phyloP scores from a whole-genome alignment of 495 filamentous ascomycete genomes.

The Cairneyella variabilis region DNA sequence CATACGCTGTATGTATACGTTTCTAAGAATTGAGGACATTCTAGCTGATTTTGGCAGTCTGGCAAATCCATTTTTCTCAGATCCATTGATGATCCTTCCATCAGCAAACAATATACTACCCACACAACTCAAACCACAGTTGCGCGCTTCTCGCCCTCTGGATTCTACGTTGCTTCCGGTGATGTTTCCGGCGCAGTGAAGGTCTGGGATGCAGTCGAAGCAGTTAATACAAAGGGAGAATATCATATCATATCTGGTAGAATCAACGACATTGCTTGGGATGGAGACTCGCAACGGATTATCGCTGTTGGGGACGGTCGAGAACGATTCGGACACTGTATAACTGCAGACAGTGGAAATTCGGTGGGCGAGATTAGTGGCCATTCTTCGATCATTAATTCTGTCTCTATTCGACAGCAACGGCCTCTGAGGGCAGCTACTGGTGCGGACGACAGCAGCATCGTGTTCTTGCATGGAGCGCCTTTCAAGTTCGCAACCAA shows the following conservation, averaged over 20 bases:
- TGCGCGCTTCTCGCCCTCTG: slow-evolving; percentile 90
- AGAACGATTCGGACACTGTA: slow-evolving; percentile 89
- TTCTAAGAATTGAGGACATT: background rate
- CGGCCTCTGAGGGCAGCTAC: slow-evolving; percentile 87
- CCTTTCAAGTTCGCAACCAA: slow-evolving; percentile 91
- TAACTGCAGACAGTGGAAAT: slow-evolving; percentile 94
- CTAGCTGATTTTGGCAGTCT: slow-evolving; percentile 50
- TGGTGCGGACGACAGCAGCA: slow-evolving; percentile 79
- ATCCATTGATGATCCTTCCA: slow-evolving; percentile 81
- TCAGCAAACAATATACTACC: slow-evolving; percentile 80
- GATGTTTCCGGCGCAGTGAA: slow-evolving; percentile 79
- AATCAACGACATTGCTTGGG: slow-evolving; percentile 96
- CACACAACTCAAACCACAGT: slow-evolving; percentile 87
- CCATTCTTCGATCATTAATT: slow-evolving; percentile 86
- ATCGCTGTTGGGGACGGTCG: slow-evolving; percentile 95
- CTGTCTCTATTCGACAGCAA: slow-evolving; percentile 84
- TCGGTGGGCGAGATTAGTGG: slow-evolving; percentile 90
- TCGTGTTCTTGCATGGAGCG: slow-evolving; percentile 89
- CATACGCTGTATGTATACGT: slow-evolving; percentile 72
- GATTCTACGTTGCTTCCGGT: slow-evolving; percentile 93
- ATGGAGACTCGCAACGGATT: slow-evolving; percentile 92
- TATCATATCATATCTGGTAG: slow-evolving; percentile 92
- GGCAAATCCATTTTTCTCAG: slow-evolving; percentile 96
- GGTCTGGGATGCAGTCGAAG: slow-evolving; percentile 79
- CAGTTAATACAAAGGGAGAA: slow-evolving; percentile 72